Evolutionary conservation across 139 green algal species (phyloP).

Genomic region (Closterium sp.): DNA sequence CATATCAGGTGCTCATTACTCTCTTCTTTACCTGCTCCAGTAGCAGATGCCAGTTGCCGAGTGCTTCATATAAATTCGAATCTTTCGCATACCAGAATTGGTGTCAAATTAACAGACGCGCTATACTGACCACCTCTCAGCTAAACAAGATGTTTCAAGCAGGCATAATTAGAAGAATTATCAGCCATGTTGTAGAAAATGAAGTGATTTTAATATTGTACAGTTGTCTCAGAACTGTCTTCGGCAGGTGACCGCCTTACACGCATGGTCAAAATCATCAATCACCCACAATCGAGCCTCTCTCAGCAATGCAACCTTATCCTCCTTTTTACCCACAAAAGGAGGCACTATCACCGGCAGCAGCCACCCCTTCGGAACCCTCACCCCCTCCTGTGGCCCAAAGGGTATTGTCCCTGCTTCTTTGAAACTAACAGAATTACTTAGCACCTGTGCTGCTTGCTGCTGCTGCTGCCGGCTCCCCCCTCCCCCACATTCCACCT

Average conservation of each 20-base stretch:
- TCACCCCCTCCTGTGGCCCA: not conserved
- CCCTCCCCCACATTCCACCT: not conserved
- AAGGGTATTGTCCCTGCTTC: not conserved
- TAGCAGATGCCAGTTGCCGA: too few relatives aligned
- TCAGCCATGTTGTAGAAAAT: too few relatives aligned
- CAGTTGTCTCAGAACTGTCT: too few relatives aligned
- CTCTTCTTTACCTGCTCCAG: too few relatives aligned
- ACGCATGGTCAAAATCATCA: slow-evolving; percentile 36
- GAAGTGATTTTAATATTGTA: too few relatives aligned
- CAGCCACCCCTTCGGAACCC: not conserved
- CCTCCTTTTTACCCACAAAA: not conserved
- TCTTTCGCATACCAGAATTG: too few relatives aligned
- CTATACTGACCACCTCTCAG: too few relatives aligned
- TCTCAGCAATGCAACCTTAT: not conserved
- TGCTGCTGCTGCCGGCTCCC: not conserved
- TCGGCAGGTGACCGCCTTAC: slow-evolving; percentile 27
- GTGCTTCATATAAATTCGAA: too few relatives aligned
- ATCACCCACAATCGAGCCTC: slow-evolving; percentile 16
- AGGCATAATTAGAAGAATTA: too few relatives aligned
- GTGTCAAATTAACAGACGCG: too few relatives aligned
- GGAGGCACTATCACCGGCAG: slow-evolving; percentile 9
- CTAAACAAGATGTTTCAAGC: too few relatives aligned
- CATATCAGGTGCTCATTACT: too few relatives aligned
- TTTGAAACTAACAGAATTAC: not conserved
- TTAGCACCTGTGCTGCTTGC: not conserved